phyloP scores from a whole-genome alignment of 2,329 filamentous ascomycete species.

The Penicillium digitatum region DNA sequence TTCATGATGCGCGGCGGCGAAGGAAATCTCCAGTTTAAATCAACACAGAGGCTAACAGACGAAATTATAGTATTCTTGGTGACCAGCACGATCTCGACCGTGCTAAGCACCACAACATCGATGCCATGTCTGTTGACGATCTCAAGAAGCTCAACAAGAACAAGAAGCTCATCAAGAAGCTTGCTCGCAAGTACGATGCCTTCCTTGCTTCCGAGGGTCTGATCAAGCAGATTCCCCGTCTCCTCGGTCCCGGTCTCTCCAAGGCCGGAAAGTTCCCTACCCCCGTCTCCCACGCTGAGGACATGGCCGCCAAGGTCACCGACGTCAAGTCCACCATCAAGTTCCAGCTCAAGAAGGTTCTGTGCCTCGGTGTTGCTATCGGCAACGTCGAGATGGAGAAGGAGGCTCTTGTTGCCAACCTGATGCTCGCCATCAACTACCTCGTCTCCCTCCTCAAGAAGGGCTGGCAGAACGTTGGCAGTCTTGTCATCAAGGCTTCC shows the following conservation, averaged over 20 bases:
- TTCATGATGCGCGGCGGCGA: background rate
- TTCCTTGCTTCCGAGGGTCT: conserved; percentile 95
- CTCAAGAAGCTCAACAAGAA: conserved; percentile 99
- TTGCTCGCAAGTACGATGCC: conserved; percentile 99
- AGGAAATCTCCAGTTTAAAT: background rate
- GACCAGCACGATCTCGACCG: conserved; percentile 99
- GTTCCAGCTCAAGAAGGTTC: conserved; percentile 99
- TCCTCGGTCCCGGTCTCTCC: conserved; percentile 95
- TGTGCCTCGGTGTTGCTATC: conserved; percentile 99
- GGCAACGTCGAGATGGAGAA: conserved; percentile 96
- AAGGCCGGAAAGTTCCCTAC: conserved; percentile 99
- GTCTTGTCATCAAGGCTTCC: conserved; percentile 99
- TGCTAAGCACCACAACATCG: conserved; percentile 97
- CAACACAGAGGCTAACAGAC: background rate
- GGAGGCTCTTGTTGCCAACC: conserved; percentile 96
- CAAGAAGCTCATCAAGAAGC: conserved; percentile 99
- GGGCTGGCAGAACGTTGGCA: conserved; percentile 99
- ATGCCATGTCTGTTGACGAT: conserved; percentile 97
- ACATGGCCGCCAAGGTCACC: conserved; percentile 90
- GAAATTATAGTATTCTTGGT: conserved; percentile 66
- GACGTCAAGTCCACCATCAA: conserved; percentile 99
- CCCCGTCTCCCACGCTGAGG: conserved; percentile 93
- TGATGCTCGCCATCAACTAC: conserved; percentile 99
- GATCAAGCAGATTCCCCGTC: conserved; percentile 99
- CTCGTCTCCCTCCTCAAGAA: conserved; percentile 99